phyloP scores from a whole-genome alignment of 1,284 basidiomycete species.

The Schizophyllum commune region DNA sequence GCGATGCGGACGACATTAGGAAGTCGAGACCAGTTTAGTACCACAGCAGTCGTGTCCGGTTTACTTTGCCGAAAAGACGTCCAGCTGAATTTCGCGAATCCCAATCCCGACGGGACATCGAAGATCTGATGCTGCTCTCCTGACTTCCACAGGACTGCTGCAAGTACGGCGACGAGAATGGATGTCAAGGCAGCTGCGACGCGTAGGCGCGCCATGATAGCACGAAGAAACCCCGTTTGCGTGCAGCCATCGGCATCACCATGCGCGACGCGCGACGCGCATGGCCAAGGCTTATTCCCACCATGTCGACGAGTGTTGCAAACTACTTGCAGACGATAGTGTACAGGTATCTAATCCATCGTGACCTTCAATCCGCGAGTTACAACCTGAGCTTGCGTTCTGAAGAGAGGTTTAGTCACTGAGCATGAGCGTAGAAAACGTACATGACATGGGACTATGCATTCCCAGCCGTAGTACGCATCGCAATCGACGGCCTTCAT shows the following conservation, averaged over 20 bases:
- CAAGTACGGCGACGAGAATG: neutral
- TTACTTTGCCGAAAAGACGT: neutral
- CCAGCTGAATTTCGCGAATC: neutral
- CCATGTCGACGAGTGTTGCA: neutral
- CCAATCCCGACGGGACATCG: neutral
- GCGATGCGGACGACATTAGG: conserved; percentile 51
- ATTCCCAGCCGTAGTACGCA: conserved; percentile 96
- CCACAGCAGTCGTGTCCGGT: conserved; percentile 39
- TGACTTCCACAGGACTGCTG: neutral
- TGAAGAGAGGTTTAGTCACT: conserved; percentile 32
- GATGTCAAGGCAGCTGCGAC: neutral
- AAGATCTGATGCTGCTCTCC: neutral
- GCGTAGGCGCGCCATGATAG: neutral
- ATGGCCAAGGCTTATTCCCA: neutral
- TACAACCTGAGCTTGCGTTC: conserved; percentile 81
- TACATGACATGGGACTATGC: conserved; percentile 93
- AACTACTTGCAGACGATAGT: neutral
- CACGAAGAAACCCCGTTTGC: neutral
- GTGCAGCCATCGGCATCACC: neutral
- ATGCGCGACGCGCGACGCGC: neutral
- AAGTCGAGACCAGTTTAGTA: conserved; percentile 61
- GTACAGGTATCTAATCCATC: conserved; percentile 66
- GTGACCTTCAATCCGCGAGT: conserved; percentile 82
- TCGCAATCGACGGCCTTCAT: conserved; percentile 95
- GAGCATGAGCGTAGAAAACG: conserved; percentile 36